Conservation (phyloP, 805 yeast genomes). For the Yamadazyma endophytica region DNA sequence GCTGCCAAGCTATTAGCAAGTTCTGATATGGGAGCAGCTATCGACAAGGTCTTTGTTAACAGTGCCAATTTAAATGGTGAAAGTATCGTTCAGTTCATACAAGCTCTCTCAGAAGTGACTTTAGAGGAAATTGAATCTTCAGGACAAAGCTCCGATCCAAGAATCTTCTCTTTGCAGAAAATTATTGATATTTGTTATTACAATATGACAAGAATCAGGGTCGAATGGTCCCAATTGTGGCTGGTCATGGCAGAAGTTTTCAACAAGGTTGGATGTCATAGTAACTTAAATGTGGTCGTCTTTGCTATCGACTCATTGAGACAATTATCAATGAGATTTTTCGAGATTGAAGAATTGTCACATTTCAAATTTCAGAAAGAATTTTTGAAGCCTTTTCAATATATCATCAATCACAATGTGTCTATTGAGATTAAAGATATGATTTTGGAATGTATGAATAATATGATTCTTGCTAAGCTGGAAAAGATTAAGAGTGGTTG, state of each 20-base stretch:
- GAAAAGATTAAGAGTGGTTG: constrained; percentile 85
- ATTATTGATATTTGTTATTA: constrained; percentile 97
- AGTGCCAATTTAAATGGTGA: constrained; percentile 75
- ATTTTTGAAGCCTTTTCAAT: constrained; percentile 85
- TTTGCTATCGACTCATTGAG: constrained; percentile 93
- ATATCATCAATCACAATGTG: constrained; percentile 64
- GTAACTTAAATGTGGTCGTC: constrained; percentile 70
- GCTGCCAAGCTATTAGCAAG: constrained; percentile 57
- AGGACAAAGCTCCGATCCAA: constrained; percentile 74
- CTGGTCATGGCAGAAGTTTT: constrained; percentile 87
- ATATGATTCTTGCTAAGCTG: constrained; percentile 76
- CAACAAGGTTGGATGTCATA: constrained; percentile 77
- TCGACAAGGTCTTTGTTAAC: constrained; percentile 84
- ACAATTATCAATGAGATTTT: constrained; percentile 86
- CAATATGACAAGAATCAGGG: constrained; percentile 92
- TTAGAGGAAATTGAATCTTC: constrained; percentile 88
- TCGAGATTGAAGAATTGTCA: constrained; percentile 89
- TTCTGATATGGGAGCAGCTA: constrained; percentile 69
- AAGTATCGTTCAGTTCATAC: constrained; percentile 83
- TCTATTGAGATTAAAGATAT: constrained; percentile 74
- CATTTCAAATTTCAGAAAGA: constrained; percentile 96
- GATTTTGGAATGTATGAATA: constrained; percentile 85
- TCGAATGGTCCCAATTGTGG: constrained; percentile 97
- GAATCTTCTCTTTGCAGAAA: constrained; percentile 90
- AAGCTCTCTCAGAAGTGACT: constrained; percentile 81